These are phyloP conservation scores for Neocatenulostroma microsporum DNA, from an alignment of 2,329 filamentous ascomycete species.

Conservation along the genomic window DNA sequence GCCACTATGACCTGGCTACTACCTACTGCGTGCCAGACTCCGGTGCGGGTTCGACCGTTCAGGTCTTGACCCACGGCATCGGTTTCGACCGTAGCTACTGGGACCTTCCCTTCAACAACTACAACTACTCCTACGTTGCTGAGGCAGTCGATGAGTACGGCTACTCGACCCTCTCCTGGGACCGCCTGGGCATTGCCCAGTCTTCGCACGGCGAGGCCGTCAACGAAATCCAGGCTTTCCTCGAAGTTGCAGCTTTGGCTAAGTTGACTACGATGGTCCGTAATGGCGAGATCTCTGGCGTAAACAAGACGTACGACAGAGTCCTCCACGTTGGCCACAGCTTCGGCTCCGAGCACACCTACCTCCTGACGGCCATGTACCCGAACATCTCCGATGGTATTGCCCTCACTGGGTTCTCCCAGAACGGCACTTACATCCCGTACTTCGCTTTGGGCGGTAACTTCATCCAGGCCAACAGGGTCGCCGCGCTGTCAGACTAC, in stretches of 20 bases:
- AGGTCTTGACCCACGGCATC: constrained; percentile 49
- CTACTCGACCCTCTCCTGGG: constrained; percentile 54
- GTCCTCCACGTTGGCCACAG: constrained; percentile 57
- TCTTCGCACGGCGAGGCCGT: constrained; percentile 54
- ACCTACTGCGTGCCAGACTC: constrained; percentile 54
- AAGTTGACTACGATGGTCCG: constrained; percentile 47
- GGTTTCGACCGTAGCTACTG: constrained; percentile 55
- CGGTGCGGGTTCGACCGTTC: constrained; percentile 33
- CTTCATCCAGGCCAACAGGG: constrained; percentile 27
- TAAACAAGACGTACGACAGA: constrained; percentile 35
- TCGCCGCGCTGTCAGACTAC: constrained; percentile 20
- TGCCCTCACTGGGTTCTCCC: constrained; percentile 54
- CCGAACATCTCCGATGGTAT: constrained; percentile 51
- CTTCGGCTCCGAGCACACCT: constrained; percentile 54
- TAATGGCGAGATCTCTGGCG: constrained; percentile 36
- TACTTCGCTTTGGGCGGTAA: constrained; percentile 27
- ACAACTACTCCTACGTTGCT: constrained; percentile 57
- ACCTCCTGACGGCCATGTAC: constrained; percentile 46
- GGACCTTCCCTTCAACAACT: constrained; percentile 51
- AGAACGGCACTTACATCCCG: constrained; percentile 32
- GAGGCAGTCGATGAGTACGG: constrained; percentile 47
- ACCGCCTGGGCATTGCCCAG: constrained; percentile 54
- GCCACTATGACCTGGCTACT: constrained; percentile 51
- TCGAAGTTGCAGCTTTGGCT: constrained; percentile 53
- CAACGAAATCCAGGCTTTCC: constrained; percentile 50